A percentile compares a stretch with the other conserved stretches of the same genome.
Conservation (phyloP, 2,329 filamentous ascomycete genomes). For the Nothophoma quercina region DNA sequence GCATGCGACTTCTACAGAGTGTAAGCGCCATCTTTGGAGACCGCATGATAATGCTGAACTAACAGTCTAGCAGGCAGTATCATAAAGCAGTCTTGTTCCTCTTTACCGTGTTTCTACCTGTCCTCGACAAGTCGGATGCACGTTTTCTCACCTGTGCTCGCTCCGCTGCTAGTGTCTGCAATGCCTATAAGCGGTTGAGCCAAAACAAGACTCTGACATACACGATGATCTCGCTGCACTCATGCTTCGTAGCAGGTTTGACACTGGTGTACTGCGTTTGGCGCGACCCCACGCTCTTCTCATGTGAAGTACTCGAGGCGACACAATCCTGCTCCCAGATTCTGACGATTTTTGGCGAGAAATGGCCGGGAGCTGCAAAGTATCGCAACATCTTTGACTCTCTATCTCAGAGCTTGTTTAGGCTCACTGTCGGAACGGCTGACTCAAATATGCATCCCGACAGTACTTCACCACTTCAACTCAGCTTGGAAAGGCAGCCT, state of each 20-base stretch:
- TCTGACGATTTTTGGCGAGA: constrained; percentile 37
- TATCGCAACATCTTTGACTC: constrained; percentile 40
- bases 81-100: constrained; percentile 38
- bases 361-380: constrained; percentile 38
- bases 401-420: constrained; percentile 30
- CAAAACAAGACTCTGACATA: constrained; percentile 36
- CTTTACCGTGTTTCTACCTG: constrained; percentile 32
- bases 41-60: too few species aligned
- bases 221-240: constrained; percentile 38
- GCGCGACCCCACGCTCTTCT: constrained; percentile 33
- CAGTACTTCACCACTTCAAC: not conserved
- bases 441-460: not conserved
- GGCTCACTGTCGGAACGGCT: constrained; percentile 6
- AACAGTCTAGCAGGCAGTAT: constrained; percentile 21
- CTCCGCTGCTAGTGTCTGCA: constrained; percentile 34
- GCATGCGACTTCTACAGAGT: constrained; percentile 36
- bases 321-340: constrained; percentile 35
- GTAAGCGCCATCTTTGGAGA: not conserved
- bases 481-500: not conserved
- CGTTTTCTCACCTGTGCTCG: constrained; percentile 34
- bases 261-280: constrained; percentile 40
- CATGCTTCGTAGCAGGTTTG: constrained; percentile 37
- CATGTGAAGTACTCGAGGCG: constrained; percentile 36
- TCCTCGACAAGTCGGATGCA: constrained; percentile 25
- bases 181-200: constrained; percentile 34